Base-by-base conservation (phyloP, 106 monocot species). In the Triglochin maritima region DNA sequence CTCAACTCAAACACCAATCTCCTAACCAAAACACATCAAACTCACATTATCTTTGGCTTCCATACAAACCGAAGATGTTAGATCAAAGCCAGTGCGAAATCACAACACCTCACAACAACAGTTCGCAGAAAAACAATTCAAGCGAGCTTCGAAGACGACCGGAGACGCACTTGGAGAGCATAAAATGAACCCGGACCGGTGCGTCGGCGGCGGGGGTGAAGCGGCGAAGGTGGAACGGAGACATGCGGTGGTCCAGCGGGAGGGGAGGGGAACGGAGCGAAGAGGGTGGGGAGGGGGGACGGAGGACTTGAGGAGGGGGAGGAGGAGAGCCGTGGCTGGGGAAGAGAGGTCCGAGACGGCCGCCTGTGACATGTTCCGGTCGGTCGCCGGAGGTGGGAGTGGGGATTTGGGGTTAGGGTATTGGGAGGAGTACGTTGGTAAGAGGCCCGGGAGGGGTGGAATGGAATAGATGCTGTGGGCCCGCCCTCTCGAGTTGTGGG, bases 271-370 rank as follows among this genome's bases (percentile, higher is more conserved):
- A n/a, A 8, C 43, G 47, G 16, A 47, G 57, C 43, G 17, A n/a
- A 74, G 55, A 49, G 60, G 55, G 44, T 49, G 56, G 60, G 44
- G 9, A 44, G 44, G 41, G 13, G 9, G 74, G 17, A 9, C 10
- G 44, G 29, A 46, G 46, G 61, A 50, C 67, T 51, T 67, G 60
- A 50, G 60, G 49, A 60, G 9, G 50, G 59, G 60, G n/a, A 67
- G 67, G 52, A 75, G 74, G 54, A 67, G 74, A 60, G 74, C 74
- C 74, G 74, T 68, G 9, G 74, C 52, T 50, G 67, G 14, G 11
- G 49, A 13, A 8, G 49, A 60, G 9, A 63, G 17, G 60, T 75
- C 67, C 43, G 67, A 68, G 60, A 68, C 16, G n/a, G 56, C 51
- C 52, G 74, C 17, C 58, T 60, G 57, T 57, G 68, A 69, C 68